Conservation (phyloP, 257 asterid species). For the Nicotiana undulata region DNA sequence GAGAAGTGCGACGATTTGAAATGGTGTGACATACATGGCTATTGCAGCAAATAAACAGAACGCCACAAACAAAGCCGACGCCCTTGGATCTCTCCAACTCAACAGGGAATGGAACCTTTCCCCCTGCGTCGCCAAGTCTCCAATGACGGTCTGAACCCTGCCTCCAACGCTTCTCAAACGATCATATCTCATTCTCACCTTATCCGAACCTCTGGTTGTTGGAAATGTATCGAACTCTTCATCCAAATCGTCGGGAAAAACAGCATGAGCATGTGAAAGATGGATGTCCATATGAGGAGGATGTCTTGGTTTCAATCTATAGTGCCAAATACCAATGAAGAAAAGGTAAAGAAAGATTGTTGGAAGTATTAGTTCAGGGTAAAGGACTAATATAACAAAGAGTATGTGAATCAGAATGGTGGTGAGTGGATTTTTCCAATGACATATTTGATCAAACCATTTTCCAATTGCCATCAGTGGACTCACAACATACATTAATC, state of each 20-base stretch:
- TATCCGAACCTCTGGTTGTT: conserved; percentile 39
- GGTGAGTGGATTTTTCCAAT: conserved; percentile 78
- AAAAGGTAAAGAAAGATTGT: conserved; percentile 63
- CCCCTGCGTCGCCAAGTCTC: conserved; percentile 78
- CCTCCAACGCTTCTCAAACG: conserved; percentile 73
- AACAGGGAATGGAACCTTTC: conserved; percentile 55
- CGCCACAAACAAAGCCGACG: conserved; percentile 56
- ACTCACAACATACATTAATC: conserved; percentile 42
- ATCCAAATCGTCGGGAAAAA: conserved; percentile 52
- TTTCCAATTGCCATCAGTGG: conserved; percentile 33
- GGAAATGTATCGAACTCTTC: conserved; percentile 82
- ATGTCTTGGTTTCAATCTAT: conserved; percentile 69
- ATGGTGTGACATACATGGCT: conserved; percentile 53
- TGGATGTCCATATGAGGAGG: conserved; percentile 86
- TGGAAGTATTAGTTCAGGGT: conserved; percentile 58
- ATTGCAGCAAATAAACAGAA: conserved; percentile 57
- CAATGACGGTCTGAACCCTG: conserved; percentile 62
- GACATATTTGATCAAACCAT: conserved; percentile 71
- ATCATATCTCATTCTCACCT: conserved; percentile 66
- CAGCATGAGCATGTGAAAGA: conserved; percentile 61
- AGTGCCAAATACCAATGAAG: conserved; percentile 61
- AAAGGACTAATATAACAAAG: conserved; percentile 42
- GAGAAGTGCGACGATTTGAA: conserved; percentile 39
- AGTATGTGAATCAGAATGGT: conserved; percentile 67
- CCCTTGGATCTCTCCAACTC: conserved; percentile 83